A percentile compares a stretch with the other conserved stretches of the same genome.
Conservation (phyloP, 768 basidiomycete genomes). For the Rhodotorula toruloides region DNA sequence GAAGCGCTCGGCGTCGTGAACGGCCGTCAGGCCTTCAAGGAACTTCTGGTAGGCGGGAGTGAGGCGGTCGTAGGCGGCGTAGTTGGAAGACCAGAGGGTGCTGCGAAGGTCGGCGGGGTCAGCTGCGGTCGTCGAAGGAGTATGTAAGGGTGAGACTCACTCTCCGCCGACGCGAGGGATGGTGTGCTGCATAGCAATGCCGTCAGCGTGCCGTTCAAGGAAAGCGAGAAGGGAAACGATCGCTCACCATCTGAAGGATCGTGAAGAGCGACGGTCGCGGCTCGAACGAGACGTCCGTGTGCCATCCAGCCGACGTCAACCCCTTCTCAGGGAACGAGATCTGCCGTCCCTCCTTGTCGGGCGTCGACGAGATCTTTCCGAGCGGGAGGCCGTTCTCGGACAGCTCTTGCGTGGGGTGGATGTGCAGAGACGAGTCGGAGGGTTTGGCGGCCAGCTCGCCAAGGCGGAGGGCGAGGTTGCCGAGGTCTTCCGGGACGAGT, state of each 20-base stretch:
- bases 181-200: slow-evolving; percentile 39
- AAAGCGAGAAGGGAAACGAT: slow-evolving; percentile 44
- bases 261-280: slow-evolving; percentile 43
- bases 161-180: slow-evolving; percentile 43
- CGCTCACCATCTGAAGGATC: slow-evolving; percentile 46
- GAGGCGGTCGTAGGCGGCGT: slow-evolving; percentile 45
- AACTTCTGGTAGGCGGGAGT: slow-evolving; percentile 43
- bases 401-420: slow-evolving; percentile 45
- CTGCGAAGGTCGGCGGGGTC: not conserved
- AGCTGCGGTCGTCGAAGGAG: not conserved
- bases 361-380: slow-evolving; percentile 43
- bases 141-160: slow-evolving; percentile 3
- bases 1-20: slow-evolving; percentile 47
- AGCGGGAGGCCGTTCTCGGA: slow-evolving; percentile 44
- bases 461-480: slow-evolving; percentile 40
- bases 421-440: slow-evolving; percentile 41
- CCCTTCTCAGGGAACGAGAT: slow-evolving; percentile 40
- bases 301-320: slow-evolving; percentile 23
- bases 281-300: slow-evolving; percentile 46
- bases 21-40: slow-evolving; percentile 45
- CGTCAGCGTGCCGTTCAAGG: slow-evolving; percentile 41
- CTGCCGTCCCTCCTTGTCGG: slow-evolving; percentile 36
- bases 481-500: slow-evolving; percentile 43
- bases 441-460: slow-evolving; percentile 45
- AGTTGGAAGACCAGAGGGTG: slow-evolving; percentile 44